Percentiles rank a stretch among this genome's conserved stretches.
Evolutionary conservation across 768 basidiomycete species (phyloP).

Genomic region (Tricholoma saponaceum): DNA sequence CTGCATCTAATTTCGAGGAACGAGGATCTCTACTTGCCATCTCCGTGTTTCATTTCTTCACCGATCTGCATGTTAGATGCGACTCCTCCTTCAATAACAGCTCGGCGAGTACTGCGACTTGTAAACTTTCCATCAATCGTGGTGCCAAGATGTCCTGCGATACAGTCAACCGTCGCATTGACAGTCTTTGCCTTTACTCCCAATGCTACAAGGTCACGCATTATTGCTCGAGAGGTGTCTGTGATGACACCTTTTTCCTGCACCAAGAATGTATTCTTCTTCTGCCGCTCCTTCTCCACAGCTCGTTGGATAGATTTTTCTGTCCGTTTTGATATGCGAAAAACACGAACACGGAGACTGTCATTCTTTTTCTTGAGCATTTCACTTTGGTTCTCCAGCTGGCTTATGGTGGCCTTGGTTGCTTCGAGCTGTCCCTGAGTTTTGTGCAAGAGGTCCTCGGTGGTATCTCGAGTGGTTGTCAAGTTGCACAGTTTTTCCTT

Average conservation of each 20-base stretch:
- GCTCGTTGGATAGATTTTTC: background rate
- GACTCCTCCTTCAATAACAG: background rate
- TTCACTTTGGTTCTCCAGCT: background rate
- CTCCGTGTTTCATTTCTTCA: background rate
- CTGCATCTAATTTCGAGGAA: too few species aligned
- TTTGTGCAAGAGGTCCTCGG: background rate
- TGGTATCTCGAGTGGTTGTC: background rate
- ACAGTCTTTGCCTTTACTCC: background rate
- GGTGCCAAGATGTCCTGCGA: background rate
- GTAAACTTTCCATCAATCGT: background rate
- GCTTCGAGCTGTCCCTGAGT: background rate
- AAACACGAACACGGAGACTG: background rate
- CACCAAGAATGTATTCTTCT: background rate
- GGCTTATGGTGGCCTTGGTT: background rate
- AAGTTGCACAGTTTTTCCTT: background rate
- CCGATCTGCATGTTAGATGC: background rate
- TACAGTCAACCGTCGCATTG: background rate
- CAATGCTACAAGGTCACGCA: background rate
- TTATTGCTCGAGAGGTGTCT: background rate
- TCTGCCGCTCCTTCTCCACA: background rate
- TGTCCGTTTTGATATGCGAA: background rate
- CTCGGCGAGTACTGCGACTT: background rate
- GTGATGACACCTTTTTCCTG: background rate
- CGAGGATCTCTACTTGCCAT: background rate
- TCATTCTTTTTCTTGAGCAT: background rate